These are phyloP conservation scores for Cerrena zonata DNA, from an alignment of 1,284 basidiomycete species.

Conservation along the genomic window DNA sequence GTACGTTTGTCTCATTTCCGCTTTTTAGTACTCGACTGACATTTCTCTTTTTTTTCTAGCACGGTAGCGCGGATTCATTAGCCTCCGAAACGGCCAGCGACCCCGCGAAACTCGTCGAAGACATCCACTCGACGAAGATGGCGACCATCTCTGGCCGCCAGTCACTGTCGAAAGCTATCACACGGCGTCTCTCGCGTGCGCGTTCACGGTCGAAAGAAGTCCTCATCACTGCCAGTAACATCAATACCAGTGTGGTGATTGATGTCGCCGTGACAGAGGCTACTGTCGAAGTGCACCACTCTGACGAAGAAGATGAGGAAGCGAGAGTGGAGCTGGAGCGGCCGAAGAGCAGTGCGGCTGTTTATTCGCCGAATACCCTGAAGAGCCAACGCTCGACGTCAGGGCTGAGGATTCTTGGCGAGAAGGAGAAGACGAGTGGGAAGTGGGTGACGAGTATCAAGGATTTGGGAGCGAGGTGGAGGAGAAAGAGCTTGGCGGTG, in stretches of 20 bases:
- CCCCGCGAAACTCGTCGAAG: constrained; percentile 32
- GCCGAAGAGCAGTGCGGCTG: constrained; percentile 24
- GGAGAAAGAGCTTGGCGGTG: constrained; percentile 36
- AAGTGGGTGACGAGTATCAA: constrained; percentile 49
- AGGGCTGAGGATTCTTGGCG: constrained; percentile 24
- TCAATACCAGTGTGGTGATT: constrained; percentile 35
- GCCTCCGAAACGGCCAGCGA: constrained; percentile 36
- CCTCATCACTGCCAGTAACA: constrained; percentile 14
- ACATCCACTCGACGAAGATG: constrained; percentile 51
- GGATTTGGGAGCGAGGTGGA: constrained; percentile 44
- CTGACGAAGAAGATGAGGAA: constrained; percentile 28
- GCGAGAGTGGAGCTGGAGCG: constrained; percentile 13
- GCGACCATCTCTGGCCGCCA: constrained; percentile 47
- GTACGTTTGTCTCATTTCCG: constrained; percentile 25
- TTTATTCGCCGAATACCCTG: constrained; percentile 32
- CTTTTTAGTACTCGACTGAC: not conserved
- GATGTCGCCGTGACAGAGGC: constrained; percentile 57
- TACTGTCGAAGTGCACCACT: constrained; percentile 32
- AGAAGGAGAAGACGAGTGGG: constrained; percentile 23
- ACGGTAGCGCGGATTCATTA: constrained; percentile 47
- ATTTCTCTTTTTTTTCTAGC: constrained; percentile 25
- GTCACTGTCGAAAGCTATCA: constrained; percentile 47
- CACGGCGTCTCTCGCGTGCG: constrained; percentile 48
- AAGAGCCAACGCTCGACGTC: constrained; percentile 37
- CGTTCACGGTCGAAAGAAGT: constrained; percentile 32